A percentile compares a stretch with the other conserved stretches of the same genome.
phyloP scores from a whole-genome alignment of 306 rosid species.

The Pyrus pyrifolia region DNA sequence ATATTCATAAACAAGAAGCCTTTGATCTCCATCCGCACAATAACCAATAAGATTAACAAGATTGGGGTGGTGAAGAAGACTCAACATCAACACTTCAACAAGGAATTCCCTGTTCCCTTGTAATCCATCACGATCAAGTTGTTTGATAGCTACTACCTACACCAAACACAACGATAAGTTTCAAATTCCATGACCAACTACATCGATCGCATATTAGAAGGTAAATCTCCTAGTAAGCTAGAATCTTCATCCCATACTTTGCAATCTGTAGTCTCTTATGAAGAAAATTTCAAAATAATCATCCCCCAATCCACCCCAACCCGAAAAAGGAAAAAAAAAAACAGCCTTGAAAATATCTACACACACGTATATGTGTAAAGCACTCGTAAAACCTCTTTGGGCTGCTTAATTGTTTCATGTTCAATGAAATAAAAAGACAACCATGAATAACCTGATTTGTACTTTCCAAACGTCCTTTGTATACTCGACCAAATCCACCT shows the following conservation, averaged over 20 bases:
- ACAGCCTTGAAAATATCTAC: not conserved
- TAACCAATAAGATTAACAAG: conserved; percentile 91
- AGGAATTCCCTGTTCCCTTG: conserved; percentile 98
- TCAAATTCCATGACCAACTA: conserved; percentile 11
- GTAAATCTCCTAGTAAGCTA: not conserved
- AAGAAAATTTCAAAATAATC: not conserved
- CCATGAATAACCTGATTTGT: conserved; percentile 55
- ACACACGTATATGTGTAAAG: not conserved
- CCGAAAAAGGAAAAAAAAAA: not conserved
- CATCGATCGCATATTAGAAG: not conserved
- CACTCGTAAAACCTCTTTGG: not conserved
- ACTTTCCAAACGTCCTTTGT: conserved; percentile 76
- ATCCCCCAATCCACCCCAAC: not conserved
- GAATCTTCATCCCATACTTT: not conserved
- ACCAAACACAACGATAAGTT: conserved; percentile 21
- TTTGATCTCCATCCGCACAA: conserved; percentile 98
- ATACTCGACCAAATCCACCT: conserved; percentile 96
- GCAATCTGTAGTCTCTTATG: not conserved
- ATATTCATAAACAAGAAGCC: conserved; percentile 90
- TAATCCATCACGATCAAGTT: conserved; percentile 85
- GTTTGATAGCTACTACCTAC: conserved; percentile 86
- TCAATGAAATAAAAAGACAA: not conserved
- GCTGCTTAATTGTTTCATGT: not conserved
- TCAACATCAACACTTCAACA: conserved; percentile 90
- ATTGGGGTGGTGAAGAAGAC: conserved; percentile 91